These are phyloP conservation scores for Nitzschia palea DNA, from an alignment of 108 stramenopile species.

Conservation along the genomic window DNA sequence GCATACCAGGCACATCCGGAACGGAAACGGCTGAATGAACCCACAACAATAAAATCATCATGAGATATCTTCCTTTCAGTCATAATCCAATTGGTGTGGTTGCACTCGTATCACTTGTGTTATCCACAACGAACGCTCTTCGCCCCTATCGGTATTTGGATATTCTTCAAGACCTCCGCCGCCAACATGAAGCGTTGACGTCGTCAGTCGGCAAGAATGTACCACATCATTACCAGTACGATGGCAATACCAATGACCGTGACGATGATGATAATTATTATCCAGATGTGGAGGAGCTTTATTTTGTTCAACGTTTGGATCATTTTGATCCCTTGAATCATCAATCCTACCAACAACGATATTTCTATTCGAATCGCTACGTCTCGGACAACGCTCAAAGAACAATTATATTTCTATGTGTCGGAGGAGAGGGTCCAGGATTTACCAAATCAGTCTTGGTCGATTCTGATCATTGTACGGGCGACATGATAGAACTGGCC, in stretches of 20 bases:
- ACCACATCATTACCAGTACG: background rate
- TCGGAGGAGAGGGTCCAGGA: constrained; percentile 88
- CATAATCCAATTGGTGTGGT: too few species aligned
- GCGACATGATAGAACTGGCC: constrained; percentile 87
- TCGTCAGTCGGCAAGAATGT: background rate
- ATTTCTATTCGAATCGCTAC: constrained; percentile 68
- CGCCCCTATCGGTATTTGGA: constrained; percentile 6
- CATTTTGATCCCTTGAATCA: constrained; percentile 55
- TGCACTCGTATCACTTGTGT: background rate
- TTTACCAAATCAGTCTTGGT: constrained; percentile 65
- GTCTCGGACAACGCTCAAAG: background rate
- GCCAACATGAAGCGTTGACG: background rate
- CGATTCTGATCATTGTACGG: constrained; percentile 85
- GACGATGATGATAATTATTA: background rate
- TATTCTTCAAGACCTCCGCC: background rate
- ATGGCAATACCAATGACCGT: background rate
- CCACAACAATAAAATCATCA: background rate
- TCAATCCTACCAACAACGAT: constrained; percentile 62
- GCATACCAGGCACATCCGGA: background rate
- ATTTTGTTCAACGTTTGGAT: constrained; percentile 62
- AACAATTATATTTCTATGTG: constrained; percentile 68
- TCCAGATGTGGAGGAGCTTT: constrained; percentile 60
- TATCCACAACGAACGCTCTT: background rate
- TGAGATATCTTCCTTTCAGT: background rate
- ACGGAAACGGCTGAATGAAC: background rate